Conservation (phyloP, 1,139 yeast genomes). For the Saccharomyces hybrid region DNA sequence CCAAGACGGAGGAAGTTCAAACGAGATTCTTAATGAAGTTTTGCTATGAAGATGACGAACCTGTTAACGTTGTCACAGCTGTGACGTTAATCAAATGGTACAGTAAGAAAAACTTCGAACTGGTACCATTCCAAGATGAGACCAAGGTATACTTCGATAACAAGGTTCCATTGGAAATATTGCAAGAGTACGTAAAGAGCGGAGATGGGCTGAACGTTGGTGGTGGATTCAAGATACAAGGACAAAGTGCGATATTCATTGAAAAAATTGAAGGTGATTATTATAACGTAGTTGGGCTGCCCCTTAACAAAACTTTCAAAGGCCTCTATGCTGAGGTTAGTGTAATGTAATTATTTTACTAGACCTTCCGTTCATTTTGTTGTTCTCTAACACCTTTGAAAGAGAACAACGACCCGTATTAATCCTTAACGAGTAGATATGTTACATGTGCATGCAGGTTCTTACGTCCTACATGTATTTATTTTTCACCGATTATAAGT, state of each 20-base stretch:
- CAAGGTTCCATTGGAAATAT: conserved; percentile 43
- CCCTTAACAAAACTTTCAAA: conserved; percentile 49
- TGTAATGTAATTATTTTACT: neutral
- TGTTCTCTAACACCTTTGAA: neutral
- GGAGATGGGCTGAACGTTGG: conserved; percentile 80
- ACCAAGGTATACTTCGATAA: conserved; percentile 44
- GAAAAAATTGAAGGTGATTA: conserved; percentile 66
- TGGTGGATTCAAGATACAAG: conserved; percentile 89
- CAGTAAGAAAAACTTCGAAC: conserved; percentile 16
- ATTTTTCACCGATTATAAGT: neutral
- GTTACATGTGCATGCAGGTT: neutral
- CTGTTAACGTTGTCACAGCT: conserved; percentile 60
- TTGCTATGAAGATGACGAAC: conserved; percentile 36
- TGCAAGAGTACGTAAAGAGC: conserved; percentile 54
- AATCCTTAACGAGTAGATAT: neutral
- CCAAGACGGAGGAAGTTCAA: conserved; percentile 48
- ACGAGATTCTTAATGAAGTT: conserved; percentile 39
- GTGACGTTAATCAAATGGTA: conserved; percentile 36
- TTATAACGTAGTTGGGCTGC: conserved; percentile 85
- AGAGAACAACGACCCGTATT: neutral
- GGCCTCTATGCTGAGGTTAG: conserved; percentile 7
- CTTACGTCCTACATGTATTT: neutral
- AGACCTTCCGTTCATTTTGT: neutral
- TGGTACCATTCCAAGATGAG: conserved; percentile 33
- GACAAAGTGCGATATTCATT: conserved; percentile 58